Conservation (phyloP, 1,139 yeast genomes). For the Geotrichum klebahnii region DNA sequence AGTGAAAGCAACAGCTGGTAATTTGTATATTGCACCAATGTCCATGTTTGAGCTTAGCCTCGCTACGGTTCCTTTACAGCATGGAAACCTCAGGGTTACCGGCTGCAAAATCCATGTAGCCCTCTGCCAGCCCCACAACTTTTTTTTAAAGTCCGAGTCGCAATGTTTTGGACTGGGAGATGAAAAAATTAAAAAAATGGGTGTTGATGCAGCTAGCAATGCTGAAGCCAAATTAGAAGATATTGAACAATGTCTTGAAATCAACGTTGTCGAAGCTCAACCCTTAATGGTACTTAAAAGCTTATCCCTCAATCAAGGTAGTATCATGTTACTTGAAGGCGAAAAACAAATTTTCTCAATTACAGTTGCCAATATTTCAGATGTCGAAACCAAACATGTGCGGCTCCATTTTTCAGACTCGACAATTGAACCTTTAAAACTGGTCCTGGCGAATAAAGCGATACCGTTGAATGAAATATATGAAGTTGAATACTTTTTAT, state of each 20-base stretch:
- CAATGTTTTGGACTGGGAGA: constrained; percentile 28
- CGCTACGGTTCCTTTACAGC: constrained; percentile 44
- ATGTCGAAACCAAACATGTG: constrained; percentile 47
- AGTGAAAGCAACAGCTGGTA: constrained; percentile 27
- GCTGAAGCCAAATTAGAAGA: constrained; percentile 13
- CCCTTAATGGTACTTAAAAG: constrained; percentile 55
- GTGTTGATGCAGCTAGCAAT: constrained; percentile 29
- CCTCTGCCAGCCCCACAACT: constrained; percentile 43
- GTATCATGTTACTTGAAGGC: constrained; percentile 77
- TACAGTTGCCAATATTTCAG: constrained; percentile 49
- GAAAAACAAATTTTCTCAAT: constrained; percentile 54
- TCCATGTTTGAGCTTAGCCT: constrained; percentile 43
- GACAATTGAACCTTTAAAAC: constrained; percentile 59
- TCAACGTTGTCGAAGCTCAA: constrained; percentile 57
- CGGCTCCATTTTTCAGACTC: constrained; percentile 66
- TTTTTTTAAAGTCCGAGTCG: constrained; percentile 35
- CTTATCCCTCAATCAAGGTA: constrained; percentile 56
- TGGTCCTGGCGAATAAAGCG: constrained; percentile 44
- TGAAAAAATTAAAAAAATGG: constrained; percentile 35
- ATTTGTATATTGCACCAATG: constrained; percentile 42
- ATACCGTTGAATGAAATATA: constrained; percentile 60
- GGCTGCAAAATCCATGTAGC: constrained; percentile 48
- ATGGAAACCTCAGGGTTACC: constrained; percentile 44
- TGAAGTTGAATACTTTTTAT: constrained; percentile 68
- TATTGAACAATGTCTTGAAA: constrained; percentile 25